Evolutionary conservation across 75 land plant genomes (phyloP).

Genomic region (Cryptomeria japonica): DNA sequence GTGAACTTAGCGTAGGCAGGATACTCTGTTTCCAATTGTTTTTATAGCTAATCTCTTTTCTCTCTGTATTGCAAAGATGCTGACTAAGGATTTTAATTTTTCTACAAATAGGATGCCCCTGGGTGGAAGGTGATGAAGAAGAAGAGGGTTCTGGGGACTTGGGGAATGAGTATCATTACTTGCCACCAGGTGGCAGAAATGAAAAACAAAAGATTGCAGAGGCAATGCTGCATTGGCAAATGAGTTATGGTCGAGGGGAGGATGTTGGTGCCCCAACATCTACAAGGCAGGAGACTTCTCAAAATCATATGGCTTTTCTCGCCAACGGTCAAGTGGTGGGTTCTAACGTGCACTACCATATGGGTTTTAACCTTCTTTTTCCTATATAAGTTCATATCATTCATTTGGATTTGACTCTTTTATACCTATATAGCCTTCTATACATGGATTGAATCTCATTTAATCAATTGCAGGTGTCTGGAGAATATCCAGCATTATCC

Average conservation of each 20-base stretch:
- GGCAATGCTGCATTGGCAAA: conserved; percentile 77
- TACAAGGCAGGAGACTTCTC: conserved; percentile 54
- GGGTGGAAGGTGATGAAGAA: conserved; percentile 65
- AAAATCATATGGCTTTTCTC: conserved; percentile 58
- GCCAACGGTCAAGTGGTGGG: conserved; percentile 54
- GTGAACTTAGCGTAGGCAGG: background rate
- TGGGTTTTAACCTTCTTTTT: background rate
- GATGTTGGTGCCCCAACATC: conserved; percentile 51
- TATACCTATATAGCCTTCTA: background rate
- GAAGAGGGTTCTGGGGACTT: conserved; percentile 60
- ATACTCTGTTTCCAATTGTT: background rate
- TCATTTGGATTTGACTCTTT: background rate
- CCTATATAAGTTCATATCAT: background rate
- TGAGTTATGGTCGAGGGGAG: conserved; percentile 63
- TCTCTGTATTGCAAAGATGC: background rate
- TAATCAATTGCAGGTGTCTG: conserved; percentile 49
- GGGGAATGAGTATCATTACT: conserved; percentile 45
- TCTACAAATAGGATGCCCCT: conserved; percentile 58
- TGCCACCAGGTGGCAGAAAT: conserved; percentile 49
- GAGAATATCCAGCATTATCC: conserved; percentile 69
- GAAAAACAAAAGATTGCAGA: conserved; percentile 72
- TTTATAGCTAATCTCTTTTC: background rate
- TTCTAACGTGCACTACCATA: background rate
- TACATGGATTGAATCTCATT: background rate
- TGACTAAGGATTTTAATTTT: background rate